These are phyloP conservation scores for Albugo laibachii DNA, from an alignment of 352 stramenopile genomes.

Conservation along the genomic window DNA sequence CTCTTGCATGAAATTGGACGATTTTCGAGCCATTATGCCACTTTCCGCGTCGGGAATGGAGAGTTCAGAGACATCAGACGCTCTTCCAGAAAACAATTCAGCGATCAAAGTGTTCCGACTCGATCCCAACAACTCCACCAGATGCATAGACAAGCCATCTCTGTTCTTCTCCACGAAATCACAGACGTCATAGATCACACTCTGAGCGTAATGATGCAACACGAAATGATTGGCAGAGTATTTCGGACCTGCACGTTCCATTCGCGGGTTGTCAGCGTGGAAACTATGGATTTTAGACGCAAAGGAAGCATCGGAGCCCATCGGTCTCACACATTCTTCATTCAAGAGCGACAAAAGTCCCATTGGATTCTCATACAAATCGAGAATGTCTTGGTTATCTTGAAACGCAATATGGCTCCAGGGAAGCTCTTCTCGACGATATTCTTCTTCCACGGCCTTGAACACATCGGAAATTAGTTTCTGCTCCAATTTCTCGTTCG, in stretches of 20 bases:
- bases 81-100: slow-evolving; percentile 12
- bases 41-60: too few relatives aligned
- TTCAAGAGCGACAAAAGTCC: slow-evolving; percentile 80
- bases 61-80: neutral
- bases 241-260: slow-evolving; percentile 35
- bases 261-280: slow-evolving; percentile 54
- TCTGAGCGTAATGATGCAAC: slow-evolving; percentile 63
- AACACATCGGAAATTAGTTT: slow-evolving; percentile 80
- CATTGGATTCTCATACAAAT: slow-evolving; percentile 79
- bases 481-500: slow-evolving; percentile 89
- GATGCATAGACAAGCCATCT: slow-evolving; percentile 59
- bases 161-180: slow-evolving; percentile 82
- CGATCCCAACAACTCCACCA: slow-evolving; percentile 41
- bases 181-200: slow-evolving; percentile 59
- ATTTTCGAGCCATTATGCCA: slow-evolving; percentile 18
- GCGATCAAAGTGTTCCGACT: slow-evolving; percentile 59
- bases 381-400: slow-evolving; percentile 83
- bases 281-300: slow-evolving; percentile 74
- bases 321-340: slow-evolving; percentile 79
- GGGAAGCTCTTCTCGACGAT: slow-evolving; percentile 37
- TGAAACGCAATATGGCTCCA: slow-evolving; percentile 73
- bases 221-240: slow-evolving; percentile 59
- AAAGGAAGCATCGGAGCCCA: slow-evolving; percentile 73
- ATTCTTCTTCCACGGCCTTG: slow-evolving; percentile 75
- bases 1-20: slow-evolving; percentile 72